These are phyloP conservation scores for Pseudopithomyces maydicus DNA, from an alignment of 2,329 filamentous ascomycete species.

Conservation along the genomic window DNA sequence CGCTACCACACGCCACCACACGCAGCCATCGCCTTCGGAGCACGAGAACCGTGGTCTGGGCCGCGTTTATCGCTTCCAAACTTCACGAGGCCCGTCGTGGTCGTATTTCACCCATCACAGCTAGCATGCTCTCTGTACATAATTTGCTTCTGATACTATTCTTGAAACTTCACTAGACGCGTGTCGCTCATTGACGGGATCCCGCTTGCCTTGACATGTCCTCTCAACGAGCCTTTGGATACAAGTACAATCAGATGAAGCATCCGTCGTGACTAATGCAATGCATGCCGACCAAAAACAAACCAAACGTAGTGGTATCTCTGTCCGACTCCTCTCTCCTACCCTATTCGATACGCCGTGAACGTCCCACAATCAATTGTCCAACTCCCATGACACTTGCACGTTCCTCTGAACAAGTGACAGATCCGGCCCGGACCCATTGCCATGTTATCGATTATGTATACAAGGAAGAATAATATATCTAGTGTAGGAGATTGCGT, in stretches of 20 bases:
- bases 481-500: slow-evolving; percentile 53
- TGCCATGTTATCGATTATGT: slow-evolving; percentile 8
- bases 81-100: background rate
- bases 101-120: background rate
- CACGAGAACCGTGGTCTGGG: too few relatives aligned
- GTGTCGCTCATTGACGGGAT: slow-evolving; percentile 9
- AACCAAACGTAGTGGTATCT: slow-evolving; percentile 36
- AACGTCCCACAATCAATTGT: background rate
- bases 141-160: background rate
- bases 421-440: background rate
- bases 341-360: slow-evolving; percentile 1
- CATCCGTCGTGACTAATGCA: slow-evolving; percentile 3
- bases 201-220: slow-evolving; percentile 7
- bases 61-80: background rate
- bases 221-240: slow-evolving; percentile 12
- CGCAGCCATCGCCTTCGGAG: too few relatives aligned
- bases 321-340: slow-evolving; percentile 19
- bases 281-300: slow-evolving; percentile 17
- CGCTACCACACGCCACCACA: background rate
- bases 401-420: background rate
- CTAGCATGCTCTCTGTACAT: background rate
- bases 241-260: slow-evolving; percentile 10
- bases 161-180: slow-evolving; percentile 7
- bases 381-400: background rate
- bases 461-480: slow-evolving; percentile 8